Evolutionary conservation across 805 yeast genomes (phyloP).

Genomic region (Candida germanica): DNA sequence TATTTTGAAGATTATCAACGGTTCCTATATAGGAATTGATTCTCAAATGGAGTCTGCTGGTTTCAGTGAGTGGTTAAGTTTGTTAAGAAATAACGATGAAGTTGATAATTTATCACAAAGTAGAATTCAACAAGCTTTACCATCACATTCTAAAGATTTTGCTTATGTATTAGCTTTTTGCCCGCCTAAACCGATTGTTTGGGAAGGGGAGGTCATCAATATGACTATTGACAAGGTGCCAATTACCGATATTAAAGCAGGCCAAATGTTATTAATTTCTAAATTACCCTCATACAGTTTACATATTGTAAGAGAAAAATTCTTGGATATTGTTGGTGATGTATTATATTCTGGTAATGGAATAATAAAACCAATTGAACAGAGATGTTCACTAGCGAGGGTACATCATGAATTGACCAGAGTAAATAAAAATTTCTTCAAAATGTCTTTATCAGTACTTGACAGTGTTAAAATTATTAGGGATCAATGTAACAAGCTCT

Average conservation of each 20-base stretch:
- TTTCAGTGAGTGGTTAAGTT: conserved; percentile 25
- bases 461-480: conserved; percentile 53
- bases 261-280: conserved; percentile 63
- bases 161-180: conserved; percentile 73
- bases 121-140: conserved; percentile 14
- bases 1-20: conserved; percentile 36
- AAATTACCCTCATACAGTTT: conserved; percentile 63
- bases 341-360: conserved; percentile 41
- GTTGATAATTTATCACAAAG: conserved; percentile 12
- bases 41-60: conserved; percentile 22
- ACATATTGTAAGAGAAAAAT: conserved; percentile 52
- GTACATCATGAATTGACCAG: conserved; percentile 72
- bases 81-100: conserved; percentile 17
- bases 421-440: conserved; percentile 63
- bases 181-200: conserved; percentile 79
- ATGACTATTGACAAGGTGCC: conserved; percentile 48
- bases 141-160: conserved; percentile 23
- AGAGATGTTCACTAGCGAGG: conserved; percentile 64
- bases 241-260: conserved; percentile 58
- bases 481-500: conserved; percentile 52
- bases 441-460: conserved; percentile 62
- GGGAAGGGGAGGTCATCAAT: conserved; percentile 80
- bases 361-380: conserved; percentile 46
- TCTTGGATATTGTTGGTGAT: conserved; percentile 57
- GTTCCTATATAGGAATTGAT: conserved; percentile 38